Conservation (phyloP, 2,329 filamentous ascomycete species). For the Colletotrichum horii region DNA sequence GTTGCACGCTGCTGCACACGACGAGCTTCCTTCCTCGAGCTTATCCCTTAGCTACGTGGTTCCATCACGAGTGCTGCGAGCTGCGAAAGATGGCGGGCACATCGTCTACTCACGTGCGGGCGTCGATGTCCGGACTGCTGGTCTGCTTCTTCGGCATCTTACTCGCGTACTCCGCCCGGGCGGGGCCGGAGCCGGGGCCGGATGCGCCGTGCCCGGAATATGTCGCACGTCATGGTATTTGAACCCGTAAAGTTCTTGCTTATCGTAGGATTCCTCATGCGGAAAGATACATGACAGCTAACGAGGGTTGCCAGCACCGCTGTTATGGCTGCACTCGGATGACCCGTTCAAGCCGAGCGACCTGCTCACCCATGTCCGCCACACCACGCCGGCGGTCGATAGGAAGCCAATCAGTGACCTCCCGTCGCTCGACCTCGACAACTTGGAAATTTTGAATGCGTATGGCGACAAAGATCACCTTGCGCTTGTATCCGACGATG, state of each 20-base stretch:
- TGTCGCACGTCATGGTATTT: conserved; percentile 33
- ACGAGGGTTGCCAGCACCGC: conserved; percentile 26
- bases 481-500: conserved; percentile 32
- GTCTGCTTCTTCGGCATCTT: background rate
- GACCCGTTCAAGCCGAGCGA: conserved; percentile 34
- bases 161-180: background rate
- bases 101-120: background rate
- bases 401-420: conserved; percentile 22
- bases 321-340: conserved; percentile 36
- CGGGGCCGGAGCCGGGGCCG: conserved; percentile 1
- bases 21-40: background rate
- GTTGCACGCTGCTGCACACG: background rate
- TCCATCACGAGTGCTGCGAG: background rate
- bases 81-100: background rate
- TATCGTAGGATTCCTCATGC: background rate
- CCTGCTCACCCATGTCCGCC: conserved; percentile 31
- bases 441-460: conserved; percentile 29
- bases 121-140: background rate
- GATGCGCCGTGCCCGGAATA: conserved; percentile 29
- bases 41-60: background rate
- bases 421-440: conserved; percentile 29
- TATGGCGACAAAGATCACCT: conserved; percentile 15
- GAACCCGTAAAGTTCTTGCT: background rate
- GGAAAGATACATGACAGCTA: background rate
- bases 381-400: conserved; percentile 28